Evolutionary conservation across 2,329 filamentous ascomycete genomes (phyloP).

Genomic region (Helicocarpus griseus): DNA sequence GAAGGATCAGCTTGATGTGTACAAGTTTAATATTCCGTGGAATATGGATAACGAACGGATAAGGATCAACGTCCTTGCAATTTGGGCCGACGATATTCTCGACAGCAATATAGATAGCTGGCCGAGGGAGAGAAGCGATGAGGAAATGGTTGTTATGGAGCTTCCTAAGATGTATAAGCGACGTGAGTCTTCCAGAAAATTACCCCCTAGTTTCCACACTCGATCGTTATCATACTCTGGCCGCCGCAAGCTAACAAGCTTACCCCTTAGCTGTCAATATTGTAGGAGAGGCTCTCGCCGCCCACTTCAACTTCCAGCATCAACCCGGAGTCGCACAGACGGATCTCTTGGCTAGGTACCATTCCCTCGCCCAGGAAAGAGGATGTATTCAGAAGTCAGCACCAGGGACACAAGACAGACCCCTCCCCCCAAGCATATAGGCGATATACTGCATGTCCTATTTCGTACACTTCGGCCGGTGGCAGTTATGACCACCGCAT

Average conservation of each 20-base stretch:
- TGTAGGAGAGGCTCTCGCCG: neutral
- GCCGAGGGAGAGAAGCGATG: neutral
- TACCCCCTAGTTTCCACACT: neutral
- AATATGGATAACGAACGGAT: constrained; percentile 35
- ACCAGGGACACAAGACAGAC: neutral
- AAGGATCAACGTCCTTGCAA: constrained; percentile 46
- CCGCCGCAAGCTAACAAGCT: constrained; percentile 38
- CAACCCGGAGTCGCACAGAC: constrained; percentile 21
- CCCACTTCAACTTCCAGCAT: constrained; percentile 2
- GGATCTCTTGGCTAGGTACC: constrained; percentile 46
- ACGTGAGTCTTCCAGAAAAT: neutral
- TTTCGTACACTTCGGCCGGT: neutral
- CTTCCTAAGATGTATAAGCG: neutral
- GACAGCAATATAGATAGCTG: constrained; percentile 25
- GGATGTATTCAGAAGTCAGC: neutral
- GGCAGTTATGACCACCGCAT: too few species aligned
- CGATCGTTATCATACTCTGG: neutral
- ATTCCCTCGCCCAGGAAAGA: constrained; percentile 41
- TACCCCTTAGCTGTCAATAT: neutral
- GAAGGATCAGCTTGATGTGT: constrained; percentile 34
- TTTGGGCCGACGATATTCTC: constrained; percentile 45
- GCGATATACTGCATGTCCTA: too few species aligned
- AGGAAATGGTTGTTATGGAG: constrained; percentile 3
- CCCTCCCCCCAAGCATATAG: neutral
- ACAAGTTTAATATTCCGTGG: constrained; percentile 24